Conservation (phyloP, 2,329 filamentous ascomycete genomes). For the Aspergillus sp. region DNA sequence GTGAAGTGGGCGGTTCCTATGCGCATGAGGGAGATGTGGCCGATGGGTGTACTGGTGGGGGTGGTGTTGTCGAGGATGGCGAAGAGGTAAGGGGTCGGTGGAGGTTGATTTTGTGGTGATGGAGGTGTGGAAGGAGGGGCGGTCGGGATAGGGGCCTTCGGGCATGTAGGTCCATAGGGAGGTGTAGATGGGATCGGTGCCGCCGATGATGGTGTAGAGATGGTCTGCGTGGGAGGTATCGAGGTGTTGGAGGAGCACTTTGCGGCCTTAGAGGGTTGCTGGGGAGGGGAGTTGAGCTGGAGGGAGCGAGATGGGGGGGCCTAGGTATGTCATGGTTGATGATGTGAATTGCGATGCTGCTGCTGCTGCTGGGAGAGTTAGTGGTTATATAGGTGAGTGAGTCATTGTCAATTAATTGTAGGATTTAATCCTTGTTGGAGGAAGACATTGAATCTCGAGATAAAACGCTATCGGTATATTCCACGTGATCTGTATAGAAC, state of each 20-base stretch:
- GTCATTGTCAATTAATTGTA: no score
- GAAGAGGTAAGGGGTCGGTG: slow-evolving; percentile 36
- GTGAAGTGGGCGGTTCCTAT: slow-evolving; percentile 45
- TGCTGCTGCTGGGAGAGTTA: no score
- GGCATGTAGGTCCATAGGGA: slow-evolving; percentile 41
- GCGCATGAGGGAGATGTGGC: slow-evolving; percentile 41
- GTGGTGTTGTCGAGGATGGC: slow-evolving; percentile 37
- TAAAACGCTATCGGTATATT: no score
- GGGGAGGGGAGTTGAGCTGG: slow-evolving; percentile 6
- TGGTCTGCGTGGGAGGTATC: no score
- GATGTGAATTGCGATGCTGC: no score
- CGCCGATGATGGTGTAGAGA: slow-evolving; percentile 12
- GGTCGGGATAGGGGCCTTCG: slow-evolving; percentile 28
- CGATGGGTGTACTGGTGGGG: slow-evolving; percentile 32
- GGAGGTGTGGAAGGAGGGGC: slow-evolving; percentile 22
- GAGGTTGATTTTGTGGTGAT: slow-evolving; percentile 20
- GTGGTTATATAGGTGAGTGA: no score
- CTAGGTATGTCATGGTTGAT: neutral
- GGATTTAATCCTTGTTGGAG: no score
- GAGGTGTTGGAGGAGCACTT: no score
- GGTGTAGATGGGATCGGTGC: slow-evolving; percentile 9
- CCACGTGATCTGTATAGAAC: no score
- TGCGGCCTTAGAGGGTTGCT: neutral
- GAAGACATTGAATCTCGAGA: no score
- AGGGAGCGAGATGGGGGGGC: slow-evolving; percentile 6